A percentile compares a stretch with the other conserved stretches of the same genome.
phyloP scores from a whole-genome alignment of 352 stramenopile genomes.

The Globisporangium echinulatum region DNA sequence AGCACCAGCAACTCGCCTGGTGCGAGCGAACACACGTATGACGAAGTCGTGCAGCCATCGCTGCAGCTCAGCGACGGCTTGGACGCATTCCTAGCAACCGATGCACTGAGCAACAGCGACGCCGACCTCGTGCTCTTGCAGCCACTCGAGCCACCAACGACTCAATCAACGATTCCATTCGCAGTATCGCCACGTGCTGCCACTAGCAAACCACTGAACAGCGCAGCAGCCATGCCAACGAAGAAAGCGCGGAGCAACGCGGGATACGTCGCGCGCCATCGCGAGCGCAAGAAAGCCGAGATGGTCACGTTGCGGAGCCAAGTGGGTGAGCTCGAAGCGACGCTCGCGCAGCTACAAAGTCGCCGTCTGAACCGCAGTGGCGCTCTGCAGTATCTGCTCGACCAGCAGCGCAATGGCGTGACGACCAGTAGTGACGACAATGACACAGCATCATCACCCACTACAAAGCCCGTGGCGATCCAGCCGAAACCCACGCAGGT shows the following conservation, averaged over 20 bases:
- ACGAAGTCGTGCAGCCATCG: background rate
- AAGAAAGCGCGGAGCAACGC: conserved; percentile 10
- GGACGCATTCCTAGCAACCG: background rate
- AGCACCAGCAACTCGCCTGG: background rate
- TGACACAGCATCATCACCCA: background rate
- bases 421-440: background rate
- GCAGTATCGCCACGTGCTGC: background rate
- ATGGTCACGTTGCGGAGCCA: conserved; percentile 2
- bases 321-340: conserved; percentile 9
- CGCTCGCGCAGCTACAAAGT: conserved; percentile 5
- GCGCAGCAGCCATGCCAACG: background rate
- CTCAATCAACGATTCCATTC: background rate
- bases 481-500: conserved; percentile 10
- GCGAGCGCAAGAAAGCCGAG: conserved; percentile 13
- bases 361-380: background rate
- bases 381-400: conserved; percentile 8
- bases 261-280: conserved; percentile 7
- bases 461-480: background rate
- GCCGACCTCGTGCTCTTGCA: background rate
- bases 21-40: background rate
- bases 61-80: background rate
- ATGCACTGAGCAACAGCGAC: background rate
- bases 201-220: background rate
- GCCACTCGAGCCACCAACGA: background rate
- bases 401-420: background rate